phyloP scores from a whole-genome alignment of 805 yeast genomes.

The Metschnikowia reukaufii region DNA sequence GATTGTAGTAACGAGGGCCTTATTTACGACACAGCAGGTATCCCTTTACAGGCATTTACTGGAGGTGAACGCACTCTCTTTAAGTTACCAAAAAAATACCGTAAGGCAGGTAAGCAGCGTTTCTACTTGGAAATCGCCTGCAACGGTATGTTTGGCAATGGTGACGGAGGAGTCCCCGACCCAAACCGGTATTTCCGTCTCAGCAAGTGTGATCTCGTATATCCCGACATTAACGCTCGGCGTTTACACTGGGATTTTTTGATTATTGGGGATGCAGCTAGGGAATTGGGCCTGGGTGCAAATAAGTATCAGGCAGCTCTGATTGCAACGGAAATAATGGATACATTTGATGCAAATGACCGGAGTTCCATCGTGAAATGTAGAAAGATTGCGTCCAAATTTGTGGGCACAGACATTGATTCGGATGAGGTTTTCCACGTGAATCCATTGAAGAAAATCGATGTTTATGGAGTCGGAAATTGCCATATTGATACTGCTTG shows the following conservation, averaged over 20 bases:
- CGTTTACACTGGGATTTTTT: conserved; percentile 78
- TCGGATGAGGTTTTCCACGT: conserved; percentile 53
- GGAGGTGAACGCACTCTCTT: conserved; percentile 82
- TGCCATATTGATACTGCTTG: conserved; percentile 98
- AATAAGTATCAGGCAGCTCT: conserved; percentile 82
- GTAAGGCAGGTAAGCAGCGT: conserved; percentile 50
- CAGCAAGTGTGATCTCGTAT: conserved; percentile 69
- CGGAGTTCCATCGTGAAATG: conserved; percentile 57
- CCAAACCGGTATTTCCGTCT: conserved; percentile 71
- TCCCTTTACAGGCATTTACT: conserved; percentile 79
- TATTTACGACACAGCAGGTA: conserved; percentile 64
- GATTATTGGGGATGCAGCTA: conserved; percentile 87
- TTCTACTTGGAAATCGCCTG: conserved; percentile 90
- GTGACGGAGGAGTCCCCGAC: conserved; percentile 67
- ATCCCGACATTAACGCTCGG: conserved; percentile 80
- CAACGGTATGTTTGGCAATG: conserved; percentile 87
- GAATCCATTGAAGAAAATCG: conserved; percentile 42
- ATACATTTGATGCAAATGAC: conserved; percentile 73
- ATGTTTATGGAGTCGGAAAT: conserved; percentile 86
- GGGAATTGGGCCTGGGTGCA: conserved; percentile 68
- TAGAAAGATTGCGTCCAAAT: conserved; percentile 61
- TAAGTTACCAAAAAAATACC: conserved; percentile 50
- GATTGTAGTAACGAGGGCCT: conserved; percentile 86
- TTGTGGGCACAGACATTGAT: conserved; percentile 66
- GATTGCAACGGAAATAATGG: conserved; percentile 79